Evolutionary conservation across 768 basidiomycete genomes (phyloP), one percentile per base, ranked within the genome.

Genomic region (Mycena capillaripes): DNA sequence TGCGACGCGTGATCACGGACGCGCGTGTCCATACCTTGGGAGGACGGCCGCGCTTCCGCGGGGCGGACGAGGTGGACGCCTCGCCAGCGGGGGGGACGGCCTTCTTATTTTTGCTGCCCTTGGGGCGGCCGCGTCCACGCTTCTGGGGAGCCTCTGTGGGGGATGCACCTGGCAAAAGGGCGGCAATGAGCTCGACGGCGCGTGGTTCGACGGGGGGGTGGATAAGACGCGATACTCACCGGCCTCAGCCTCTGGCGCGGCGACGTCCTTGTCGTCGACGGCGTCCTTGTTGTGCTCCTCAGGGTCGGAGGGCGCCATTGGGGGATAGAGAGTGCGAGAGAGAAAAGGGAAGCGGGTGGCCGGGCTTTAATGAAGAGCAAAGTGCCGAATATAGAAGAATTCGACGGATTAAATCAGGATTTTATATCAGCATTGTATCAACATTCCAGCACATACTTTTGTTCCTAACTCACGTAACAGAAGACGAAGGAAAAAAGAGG

Each of bases 81-180:
- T 82, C 80, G 25, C 83, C 75, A 53, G 82, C 77, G 56, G 83
- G 66, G 19, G 82, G 72, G 32, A 82, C 76, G 10, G 81, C 69
- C 73, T 87, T 88, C 85, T 90, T 87, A 82, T 91, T 89, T 85
- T 94, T 97, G 82, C 93, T 95, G 77, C 96, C 96, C 81, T 92
- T 95, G 71, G 96, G 96, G 75, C 96, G 91, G 64, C 96, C 96
- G 56, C 96, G 89, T 78, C 94, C 91, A 78, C 96, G 91, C 85
- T 95, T 97, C 72, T 79, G 76, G 48, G 89, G 86, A 53, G 82
- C 62, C 66, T 78, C 79, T 25, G 82, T 76, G 70, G 84, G 80
- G 67, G 85, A 82, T 69, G 86, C 79, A 72, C 84, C 81, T 69
- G 69, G 73, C 77, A 61, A 66, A 77, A 70, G 72, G 76, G 71